Conservation (phyloP, 1,139 yeast species). For the Nakaseomyces kungkrabaensis region DNA sequence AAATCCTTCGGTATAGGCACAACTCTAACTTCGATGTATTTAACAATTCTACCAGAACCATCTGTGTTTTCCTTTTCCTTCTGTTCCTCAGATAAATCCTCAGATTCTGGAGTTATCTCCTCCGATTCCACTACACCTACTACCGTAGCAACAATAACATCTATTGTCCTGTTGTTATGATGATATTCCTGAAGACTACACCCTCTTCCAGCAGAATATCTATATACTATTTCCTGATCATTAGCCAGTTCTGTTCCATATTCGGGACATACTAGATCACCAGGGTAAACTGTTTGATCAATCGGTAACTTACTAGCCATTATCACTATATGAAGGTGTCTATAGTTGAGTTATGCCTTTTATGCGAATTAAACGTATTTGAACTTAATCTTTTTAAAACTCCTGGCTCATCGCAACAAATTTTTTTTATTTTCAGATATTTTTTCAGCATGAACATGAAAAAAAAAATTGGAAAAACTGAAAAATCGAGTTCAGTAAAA, state of each 20-base stretch:
- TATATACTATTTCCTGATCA: constrained; percentile 26
- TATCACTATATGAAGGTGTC: background rate
- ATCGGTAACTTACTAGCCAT: constrained; percentile 15
- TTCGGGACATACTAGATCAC: constrained; percentile 52
- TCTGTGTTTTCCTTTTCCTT: background rate
- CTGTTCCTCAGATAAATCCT: constrained; percentile 7
- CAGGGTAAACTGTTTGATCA: constrained; percentile 56
- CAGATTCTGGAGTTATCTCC: constrained; percentile 11
- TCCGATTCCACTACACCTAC: constrained; percentile 46
- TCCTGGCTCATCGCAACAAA: background rate
- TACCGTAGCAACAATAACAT: constrained; percentile 55
- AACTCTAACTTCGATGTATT: constrained; percentile 13
- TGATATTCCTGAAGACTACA: constrained; percentile 24
- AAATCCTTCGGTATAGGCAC: constrained; percentile 7
- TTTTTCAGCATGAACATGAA: too few relatives aligned
- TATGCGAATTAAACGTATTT: too few relatives aligned
- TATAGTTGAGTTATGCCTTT: too few relatives aligned
- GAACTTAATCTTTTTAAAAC: too few relatives aligned
- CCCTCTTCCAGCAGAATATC: constrained; percentile 43
- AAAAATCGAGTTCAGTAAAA: too few relatives aligned
- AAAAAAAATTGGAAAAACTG: too few relatives aligned
- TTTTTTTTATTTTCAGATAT: background rate
- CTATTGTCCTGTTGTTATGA: constrained; percentile 18
- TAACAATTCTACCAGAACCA: constrained; percentile 11
- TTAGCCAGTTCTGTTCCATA: constrained; percentile 18